Base-by-base conservation (phyloP, 768 basidiomycete genomes). In the Austroboletus festivus region DNA sequence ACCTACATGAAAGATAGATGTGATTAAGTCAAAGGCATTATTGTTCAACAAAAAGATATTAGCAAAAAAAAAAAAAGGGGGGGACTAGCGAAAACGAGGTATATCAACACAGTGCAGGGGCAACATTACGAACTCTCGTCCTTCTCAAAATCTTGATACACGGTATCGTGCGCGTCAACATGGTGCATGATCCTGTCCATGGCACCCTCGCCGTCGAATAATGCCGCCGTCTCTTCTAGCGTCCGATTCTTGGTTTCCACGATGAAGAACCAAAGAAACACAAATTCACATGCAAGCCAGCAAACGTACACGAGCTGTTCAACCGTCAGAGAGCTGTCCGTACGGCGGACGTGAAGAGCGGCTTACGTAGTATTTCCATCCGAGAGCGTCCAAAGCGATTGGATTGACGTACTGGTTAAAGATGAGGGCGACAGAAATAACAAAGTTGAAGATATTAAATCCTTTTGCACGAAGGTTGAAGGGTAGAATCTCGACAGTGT, bases 331-430 rank as follows among this genome's bases (percentile, higher is more conserved):
- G 33, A 4, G 44, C 5, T 6, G 39, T 26, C 7, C 19, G 44
- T 40, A 22, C 19, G 9, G 30, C 4, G 40, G 16, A 23, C 10
- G 24, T 6, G 19, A 18, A 42, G 11, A 15, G 4, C 13, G 6
- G 69, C 77, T 44, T 47, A 81, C 76, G 64, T 88, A 88, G 74
- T 89, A 90, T 62, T 83, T 88, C 89, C 89, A 90, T 46, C 62
- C 71, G 42, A 90, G 71, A 31, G 61, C 48, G 5, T 74, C 74
- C 37, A 90, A 72, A 28, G 86, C 88, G 63, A 89, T 78, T 30
- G 89, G 90, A 73, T 92, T 92, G 65, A 85, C 81, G 61, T 91
- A 89, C 69, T 90, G 89, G 65, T 91, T 92, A 70, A 94, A 89
- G 67, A 94, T 87, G 56, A 93, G 81, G 6, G 89, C 78, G 47